Base-by-base conservation (phyloP, 202 grass and related monocot genomes). In the Tripidium arundinaceum region DNA sequence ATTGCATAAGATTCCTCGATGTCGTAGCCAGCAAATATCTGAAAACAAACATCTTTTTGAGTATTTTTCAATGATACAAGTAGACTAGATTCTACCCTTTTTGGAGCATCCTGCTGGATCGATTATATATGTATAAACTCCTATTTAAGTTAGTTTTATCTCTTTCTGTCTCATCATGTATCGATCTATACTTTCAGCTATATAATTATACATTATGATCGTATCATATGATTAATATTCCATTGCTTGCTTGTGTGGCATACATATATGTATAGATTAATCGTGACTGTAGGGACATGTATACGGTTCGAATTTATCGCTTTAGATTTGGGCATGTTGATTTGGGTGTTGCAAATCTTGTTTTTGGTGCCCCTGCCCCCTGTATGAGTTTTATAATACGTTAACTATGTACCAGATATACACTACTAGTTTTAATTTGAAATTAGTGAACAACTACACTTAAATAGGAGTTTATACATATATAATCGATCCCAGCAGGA, bases 201-300 rank as follows among this genome's bases (percentile, higher is more conserved):
- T n/a, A n/a, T n/a, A n/a, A n/a, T n/a, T 42, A 34, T 65, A 75
- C 45, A 65, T 38, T 59, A 68, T 46, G 27, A 80, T 2, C 49
- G 14, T 39, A 86, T 68, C 70, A 80, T 67, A 86, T 80, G 77
- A 60, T 77, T 80, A 74, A 31, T 11, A 40, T 24, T 57, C 31
- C 42, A 55, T 73, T 65, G 12, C 43, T 50, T 55, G 26, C 79
- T 29, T 67, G 24, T 28, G 6, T 50, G 47, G 33, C 26, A 3
- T 12, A 13, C 38, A 47, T 36, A 65, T 37, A 37, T 45, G 14
- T 27, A 74, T 18, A 47, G 25, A 65, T 38, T 8, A 50, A 52
- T 11, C 4, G 3, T 52, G 52, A 71, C 42, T 61, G 16, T 70
- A 62, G n/a, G 9, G 19, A 33, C 45, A 66, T 80, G 24, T 47